Evolutionary conservation across 116 monocot species (phyloP), one percentile per base, ranked within the genome.

Genomic region (Cymodocea nodosa): DNA sequence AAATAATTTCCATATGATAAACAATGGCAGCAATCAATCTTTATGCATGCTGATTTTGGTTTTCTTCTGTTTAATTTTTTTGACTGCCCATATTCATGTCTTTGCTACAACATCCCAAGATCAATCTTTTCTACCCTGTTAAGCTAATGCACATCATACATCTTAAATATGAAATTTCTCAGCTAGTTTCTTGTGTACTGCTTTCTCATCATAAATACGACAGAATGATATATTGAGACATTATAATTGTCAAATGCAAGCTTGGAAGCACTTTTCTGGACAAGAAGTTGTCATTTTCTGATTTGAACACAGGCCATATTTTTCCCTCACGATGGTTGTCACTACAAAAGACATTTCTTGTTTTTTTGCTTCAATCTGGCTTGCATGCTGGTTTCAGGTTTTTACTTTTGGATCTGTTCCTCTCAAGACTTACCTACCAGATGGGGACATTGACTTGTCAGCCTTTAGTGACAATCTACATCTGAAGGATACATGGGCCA

Each of bases 331-430:
- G 4, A 37, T 18, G 6, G 23, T n/a, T 18, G 37, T 30, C 17
- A 39, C 18, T 62, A 37, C 8, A 11, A 40, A 39, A 62, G 37
- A 18, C 17, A 15, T 17, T 18, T 5, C 37, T 35, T 61, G 30
- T 30, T 35, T 36, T 18, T 51, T 13, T 50, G 35, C 35, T 48
- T n/a, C 12, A 20, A 5, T 64, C 22, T 51, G 48, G 6, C 3
- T 20, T 65, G 50, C 50, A 34, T 35, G 5, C n/a, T 53, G 49
- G 22, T 48, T 76, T 77, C 78, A 94, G 94, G 94, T 94, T 67
- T 94, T 78, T 71, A 84, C 90, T 34, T 94, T 94, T 85, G 94
- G 94, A 24, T 94, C 94, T 51, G 90, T 94, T 52, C 94, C 94
- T 62, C 80, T 93, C 17, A 93, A 93, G 83, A 93, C 93, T 53